phyloP scores from a whole-genome alignment of 352 stramenopile species.

The Globisporangium cederbergense region DNA sequence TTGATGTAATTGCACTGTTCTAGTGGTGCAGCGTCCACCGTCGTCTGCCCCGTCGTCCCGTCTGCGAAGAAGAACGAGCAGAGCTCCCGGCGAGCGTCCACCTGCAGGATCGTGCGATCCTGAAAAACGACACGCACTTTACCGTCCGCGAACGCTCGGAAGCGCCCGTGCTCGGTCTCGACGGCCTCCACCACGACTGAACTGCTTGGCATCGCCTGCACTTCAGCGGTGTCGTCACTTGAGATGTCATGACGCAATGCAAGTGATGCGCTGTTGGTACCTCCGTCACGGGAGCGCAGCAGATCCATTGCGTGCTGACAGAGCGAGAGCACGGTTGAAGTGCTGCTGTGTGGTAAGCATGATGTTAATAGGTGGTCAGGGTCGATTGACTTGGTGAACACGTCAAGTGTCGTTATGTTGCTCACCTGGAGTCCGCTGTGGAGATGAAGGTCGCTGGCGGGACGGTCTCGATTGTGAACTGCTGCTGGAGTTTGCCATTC shows the following conservation, averaged over 20 bases:
- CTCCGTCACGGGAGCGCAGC: conserved; percentile 11
- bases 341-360: background rate
- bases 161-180: conserved; percentile 52
- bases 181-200: conserved; percentile 28
- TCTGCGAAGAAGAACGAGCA: conserved; percentile 58
- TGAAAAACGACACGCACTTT: conserved; percentile 58
- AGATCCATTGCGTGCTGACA: conserved; percentile 17
- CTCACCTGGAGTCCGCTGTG: background rate
- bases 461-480: conserved; percentile 65
- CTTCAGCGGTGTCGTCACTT: conserved; percentile 1
- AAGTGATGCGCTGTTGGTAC: background rate
- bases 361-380: background rate
- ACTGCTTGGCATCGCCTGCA: background rate
- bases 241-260: background rate
- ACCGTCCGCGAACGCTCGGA: conserved; percentile 64
- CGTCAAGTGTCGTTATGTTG: no score
- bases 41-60: conserved; percentile 34
- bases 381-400: no score
- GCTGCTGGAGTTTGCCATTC: conserved; percentile 27
- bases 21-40: conserved; percentile 32
- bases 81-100: conserved; percentile 28
- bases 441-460: conserved; percentile 24
- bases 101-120: conserved; percentile 71
- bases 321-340: conserved; percentile 6
- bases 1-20: conserved; percentile 48